phyloP scores from a whole-genome alignment of 768 basidiomycete genomes.

The Kwoniella newhampshirensis region DNA sequence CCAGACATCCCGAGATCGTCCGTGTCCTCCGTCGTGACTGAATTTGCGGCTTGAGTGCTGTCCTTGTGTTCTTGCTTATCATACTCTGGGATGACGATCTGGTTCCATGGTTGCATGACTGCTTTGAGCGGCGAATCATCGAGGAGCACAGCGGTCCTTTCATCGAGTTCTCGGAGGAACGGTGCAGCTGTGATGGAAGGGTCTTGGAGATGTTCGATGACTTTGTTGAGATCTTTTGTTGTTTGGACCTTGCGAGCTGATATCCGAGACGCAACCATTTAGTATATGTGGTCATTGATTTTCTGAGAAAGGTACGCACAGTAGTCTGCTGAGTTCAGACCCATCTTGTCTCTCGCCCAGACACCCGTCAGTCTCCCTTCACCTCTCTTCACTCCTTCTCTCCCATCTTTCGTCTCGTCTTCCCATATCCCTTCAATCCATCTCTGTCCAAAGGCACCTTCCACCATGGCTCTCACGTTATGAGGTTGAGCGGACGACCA shows the following conservation, averaged over 20 bases:
- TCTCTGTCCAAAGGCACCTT: constrained; percentile 34
- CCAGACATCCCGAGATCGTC: neutral
- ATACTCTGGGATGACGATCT: constrained; percentile 49
- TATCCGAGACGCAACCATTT: neutral
- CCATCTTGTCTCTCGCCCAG: constrained; percentile 50
- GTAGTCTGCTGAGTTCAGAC: constrained; percentile 36
- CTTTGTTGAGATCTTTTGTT: constrained; percentile 47
- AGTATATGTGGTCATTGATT: constrained; percentile 1
- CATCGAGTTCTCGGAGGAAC: constrained; percentile 15
- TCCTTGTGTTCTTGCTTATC: constrained; percentile 25
- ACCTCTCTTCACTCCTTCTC: constrained; percentile 16
- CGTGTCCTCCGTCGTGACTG: neutral
- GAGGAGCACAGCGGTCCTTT: constrained; percentile 38
- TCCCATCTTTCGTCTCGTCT: constrained; percentile 9
- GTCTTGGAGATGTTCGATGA: constrained; percentile 29
- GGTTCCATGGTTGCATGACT: constrained; percentile 49
- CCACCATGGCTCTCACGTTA: constrained; percentile 48
- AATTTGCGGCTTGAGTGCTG: neutral
- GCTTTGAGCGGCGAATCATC: constrained; percentile 51
- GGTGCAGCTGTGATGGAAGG: neutral
- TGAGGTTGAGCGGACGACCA: constrained; percentile 51
- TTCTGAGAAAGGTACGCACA: constrained; percentile 25
- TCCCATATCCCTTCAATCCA: constrained; percentile 40
- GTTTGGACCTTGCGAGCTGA: constrained; percentile 45
- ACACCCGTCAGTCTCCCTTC: constrained; percentile 49